Conservation (phyloP, 2,329 filamentous ascomycete genomes). For the Cyanodermella asteris region DNA sequence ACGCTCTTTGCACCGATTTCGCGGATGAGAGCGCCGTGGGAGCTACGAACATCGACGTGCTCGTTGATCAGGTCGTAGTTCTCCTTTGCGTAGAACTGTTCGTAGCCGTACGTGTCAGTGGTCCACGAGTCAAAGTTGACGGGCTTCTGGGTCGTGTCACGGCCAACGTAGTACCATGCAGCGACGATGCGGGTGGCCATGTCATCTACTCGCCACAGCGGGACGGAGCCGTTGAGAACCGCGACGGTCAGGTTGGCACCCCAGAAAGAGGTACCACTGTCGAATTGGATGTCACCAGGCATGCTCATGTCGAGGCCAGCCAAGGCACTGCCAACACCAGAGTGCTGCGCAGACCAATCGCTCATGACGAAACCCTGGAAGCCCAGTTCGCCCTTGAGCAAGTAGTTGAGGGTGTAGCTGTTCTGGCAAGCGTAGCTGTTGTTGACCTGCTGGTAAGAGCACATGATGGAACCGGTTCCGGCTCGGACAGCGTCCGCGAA, state of each 20-base stretch:
- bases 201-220: constrained; percentile 72
- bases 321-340: constrained; percentile 41
- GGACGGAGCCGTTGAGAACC: constrained; percentile 72
- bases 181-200: constrained; percentile 67
- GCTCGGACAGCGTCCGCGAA: constrained; percentile 47
- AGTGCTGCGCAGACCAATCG: constrained; percentile 62
- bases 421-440: constrained; percentile 47
- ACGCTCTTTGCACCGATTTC: constrained; percentile 59
- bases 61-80: constrained; percentile 50
- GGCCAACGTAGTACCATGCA: constrained; percentile 41
- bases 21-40: constrained; percentile 54
- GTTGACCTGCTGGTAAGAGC: constrained; percentile 52
- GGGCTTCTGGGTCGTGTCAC: constrained; percentile 26
- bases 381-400: constrained; percentile 52
- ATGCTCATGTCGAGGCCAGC: constrained; percentile 64
- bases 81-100: constrained; percentile 40
- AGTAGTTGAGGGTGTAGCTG: constrained; percentile 33
- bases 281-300: constrained; percentile 63
- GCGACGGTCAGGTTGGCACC: constrained; percentile 73
- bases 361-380: constrained; percentile 49
- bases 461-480: constrained; percentile 47
- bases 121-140: constrained; percentile 88
- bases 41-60: constrained; percentile 60
- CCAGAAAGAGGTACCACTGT: constrained; percentile 53
- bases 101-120: constrained; percentile 46